Conservation (phyloP, 2,329 filamentous ascomycete species). For the Colletotrichum abscissum region DNA sequence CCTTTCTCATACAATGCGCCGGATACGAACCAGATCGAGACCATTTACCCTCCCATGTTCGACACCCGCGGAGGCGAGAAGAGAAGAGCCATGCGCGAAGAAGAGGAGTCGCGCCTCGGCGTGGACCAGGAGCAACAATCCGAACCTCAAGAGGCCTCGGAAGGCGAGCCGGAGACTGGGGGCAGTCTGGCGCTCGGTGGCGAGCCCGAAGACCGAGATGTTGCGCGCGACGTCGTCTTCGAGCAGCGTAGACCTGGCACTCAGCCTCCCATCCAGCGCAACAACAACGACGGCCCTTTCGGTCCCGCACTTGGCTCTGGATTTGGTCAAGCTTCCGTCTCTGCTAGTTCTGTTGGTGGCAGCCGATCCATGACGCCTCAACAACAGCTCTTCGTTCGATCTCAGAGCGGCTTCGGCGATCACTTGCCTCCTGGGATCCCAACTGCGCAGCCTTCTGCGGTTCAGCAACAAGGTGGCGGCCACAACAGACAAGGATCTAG, state of each 20-base stretch:
- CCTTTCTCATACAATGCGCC: constrained; percentile 41
- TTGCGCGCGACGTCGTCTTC: constrained; percentile 59
- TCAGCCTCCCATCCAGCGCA: constrained; percentile 82
- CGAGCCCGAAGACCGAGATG: constrained; percentile 86
- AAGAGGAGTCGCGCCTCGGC: constrained; percentile 67
- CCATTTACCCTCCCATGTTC: constrained; percentile 76
- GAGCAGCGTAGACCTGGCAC: constrained; percentile 74
- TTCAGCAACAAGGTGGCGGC: constrained; percentile 70
- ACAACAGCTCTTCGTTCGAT: constrained; percentile 77
- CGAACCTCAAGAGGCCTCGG: constrained; percentile 61
- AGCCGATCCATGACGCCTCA: constrained; percentile 83
- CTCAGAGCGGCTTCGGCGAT: constrained; percentile 69
- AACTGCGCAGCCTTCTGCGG: constrained; percentile 61
- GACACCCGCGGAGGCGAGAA: constrained; percentile 86
- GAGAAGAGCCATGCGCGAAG: constrained; percentile 80
- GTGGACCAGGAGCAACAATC: constrained; percentile 60
- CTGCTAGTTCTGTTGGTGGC: constrained; percentile 66
- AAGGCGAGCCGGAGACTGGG: constrained; percentile 84
- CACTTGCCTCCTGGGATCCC: constrained; percentile 70
- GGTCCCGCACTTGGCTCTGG: constrained; percentile 61
- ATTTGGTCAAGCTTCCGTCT: constrained; percentile 61
- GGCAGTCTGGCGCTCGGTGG: constrained; percentile 89
- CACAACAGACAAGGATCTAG: constrained; percentile 88
- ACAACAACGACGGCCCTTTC: constrained; percentile 64
- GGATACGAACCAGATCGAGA: constrained; percentile 37